Evolutionary conservation across 371 early-diverging fungal genomes (phyloP).

Genomic region (Mortierella sp.): DNA sequence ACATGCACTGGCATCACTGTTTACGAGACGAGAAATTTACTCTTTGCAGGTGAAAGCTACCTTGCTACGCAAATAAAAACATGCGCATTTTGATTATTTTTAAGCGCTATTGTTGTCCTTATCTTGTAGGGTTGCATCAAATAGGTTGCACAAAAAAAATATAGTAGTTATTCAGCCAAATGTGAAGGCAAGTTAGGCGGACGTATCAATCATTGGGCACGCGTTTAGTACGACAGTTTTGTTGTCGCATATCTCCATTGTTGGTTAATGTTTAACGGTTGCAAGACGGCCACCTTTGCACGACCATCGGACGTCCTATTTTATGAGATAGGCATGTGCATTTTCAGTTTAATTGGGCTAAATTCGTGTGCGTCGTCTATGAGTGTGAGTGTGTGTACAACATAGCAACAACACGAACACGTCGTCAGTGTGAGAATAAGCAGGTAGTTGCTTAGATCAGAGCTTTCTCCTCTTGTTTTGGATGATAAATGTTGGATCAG

Average conservation of each 20-base stretch:
- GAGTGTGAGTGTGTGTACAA: background rate
- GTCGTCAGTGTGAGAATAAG: background rate
- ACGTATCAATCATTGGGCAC: constrained; percentile 6
- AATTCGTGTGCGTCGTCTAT: background rate
- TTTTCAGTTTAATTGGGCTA: constrained; percentile 2
- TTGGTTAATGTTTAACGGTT: background rate
- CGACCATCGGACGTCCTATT: background rate
- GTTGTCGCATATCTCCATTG: background rate
- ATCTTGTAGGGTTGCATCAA: too few relatives aligned
- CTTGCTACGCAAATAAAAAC: too few relatives aligned
- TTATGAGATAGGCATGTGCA: constrained; percentile 4
- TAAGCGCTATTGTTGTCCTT: background rate
- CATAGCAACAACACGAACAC: background rate
- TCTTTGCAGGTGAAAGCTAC: too few relatives aligned
- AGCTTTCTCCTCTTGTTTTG: background rate
- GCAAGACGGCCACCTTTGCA: background rate
- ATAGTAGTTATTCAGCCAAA: background rate
- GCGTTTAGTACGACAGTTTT: background rate
- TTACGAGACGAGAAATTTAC: too few relatives aligned
- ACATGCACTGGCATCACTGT: too few relatives aligned
- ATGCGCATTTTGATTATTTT: too few relatives aligned
- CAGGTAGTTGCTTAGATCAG: constrained; percentile 12
- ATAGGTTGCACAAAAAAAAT: constrained; percentile 3
- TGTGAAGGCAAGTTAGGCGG: background rate
- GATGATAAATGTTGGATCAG: too few relatives aligned